Conservation (phyloP, 768 basidiomycete genomes). For the Tricholoma matsutake region DNA sequence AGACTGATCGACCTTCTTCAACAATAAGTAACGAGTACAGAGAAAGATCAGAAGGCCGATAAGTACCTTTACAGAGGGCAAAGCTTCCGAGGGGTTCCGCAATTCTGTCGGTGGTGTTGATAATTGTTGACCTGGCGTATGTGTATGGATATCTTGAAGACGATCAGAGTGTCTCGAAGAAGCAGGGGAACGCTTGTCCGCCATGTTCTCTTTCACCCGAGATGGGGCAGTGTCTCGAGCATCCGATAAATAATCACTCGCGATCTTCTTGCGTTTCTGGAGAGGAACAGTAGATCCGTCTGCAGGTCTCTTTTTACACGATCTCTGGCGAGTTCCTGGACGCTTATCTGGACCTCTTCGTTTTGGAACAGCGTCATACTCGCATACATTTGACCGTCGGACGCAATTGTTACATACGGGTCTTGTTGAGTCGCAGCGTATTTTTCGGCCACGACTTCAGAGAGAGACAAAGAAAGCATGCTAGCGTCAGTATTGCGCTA, state of each 20-base stretch:
- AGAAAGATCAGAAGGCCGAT: slow-evolving; percentile 1
- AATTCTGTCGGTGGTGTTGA: slow-evolving; percentile 24
- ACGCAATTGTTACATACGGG: slow-evolving; percentile 81
- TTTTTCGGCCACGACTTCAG: slow-evolving; percentile 77
- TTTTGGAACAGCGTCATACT: slow-evolving; percentile 78
- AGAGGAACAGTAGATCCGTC: slow-evolving; percentile 50
- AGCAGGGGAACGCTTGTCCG: slow-evolving; percentile 22
- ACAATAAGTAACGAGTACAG: slow-evolving; percentile 1
- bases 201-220: slow-evolving; percentile 39
- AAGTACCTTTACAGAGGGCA: slow-evolving; percentile 27
- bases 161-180: slow-evolving; percentile 25
- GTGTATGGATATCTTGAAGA: slow-evolving; percentile 13
- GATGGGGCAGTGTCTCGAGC: slow-evolving; percentile 29
- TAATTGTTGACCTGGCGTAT: slow-evolving; percentile 4
- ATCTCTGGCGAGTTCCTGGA: slow-evolving; percentile 79
- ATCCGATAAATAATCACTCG: slow-evolving; percentile 27
- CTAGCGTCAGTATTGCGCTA: slow-evolving; percentile 33
- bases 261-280: slow-evolving; percentile 51
- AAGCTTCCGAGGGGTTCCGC: slow-evolving; percentile 26
- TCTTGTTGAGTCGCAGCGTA: slow-evolving; percentile 80
- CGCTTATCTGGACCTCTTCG: slow-evolving; percentile 84
- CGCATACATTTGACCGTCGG: slow-evolving; percentile 72
- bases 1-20: slow-evolving; percentile 28
- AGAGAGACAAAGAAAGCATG: slow-evolving; percentile 25
- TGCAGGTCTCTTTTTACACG: slow-evolving; percentile 76